Evolutionary conservation across 257 asterid genomes (phyloP), one percentile per base, ranked within the genome.

Genomic region (Nicotiana tomentosiformis): DNA sequence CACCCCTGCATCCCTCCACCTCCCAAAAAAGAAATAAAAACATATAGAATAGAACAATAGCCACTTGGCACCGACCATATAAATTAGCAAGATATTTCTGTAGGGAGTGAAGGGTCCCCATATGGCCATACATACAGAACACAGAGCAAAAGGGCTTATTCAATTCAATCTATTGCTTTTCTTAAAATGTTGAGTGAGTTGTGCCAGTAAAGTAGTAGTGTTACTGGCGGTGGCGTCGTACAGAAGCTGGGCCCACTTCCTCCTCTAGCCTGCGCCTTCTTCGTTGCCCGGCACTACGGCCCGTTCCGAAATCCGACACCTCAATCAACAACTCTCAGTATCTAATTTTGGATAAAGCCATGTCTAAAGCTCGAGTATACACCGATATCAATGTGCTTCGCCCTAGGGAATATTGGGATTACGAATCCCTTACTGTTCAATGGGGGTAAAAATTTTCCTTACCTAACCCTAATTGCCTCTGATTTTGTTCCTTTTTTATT

Each of bases 401-500:
- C 1, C 84, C 84, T 66, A 81, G 64, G 16, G 84, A 81, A 17
- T 81, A 81, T 32, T 81, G 84, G 84, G 84, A 81, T 81, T 81
- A 81, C 66, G 84, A 81, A 70, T 81, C 84, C 16, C 77, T 81
- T 37, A 17, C 84, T 66, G 77, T 81, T 81, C 84, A 81, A 81
- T 81, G 84, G 84, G 84, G 84, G 84, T 81, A 81, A 80, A 12
- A 0, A 0, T 26, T 29, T 66, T 46, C 10, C 49, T 10, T 11
- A 30, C n/a, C 37, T 26, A 74, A 51, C 80, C 62, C 62, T 74
- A 49, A 51, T 51, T 12, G 9, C 62, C 1, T 49, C 12, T 51
- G 43, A 49, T 49, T 26, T 49, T 74, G 39, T 74, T 46, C 18
- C 17, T 53, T 7, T 12, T 12, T 43, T 72, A 5, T 57, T 58